These are phyloP conservation scores for Domatiomyces catenatus DNA, from an alignment of 2,329 filamentous ascomycete species.

Conservation along the genomic window DNA sequence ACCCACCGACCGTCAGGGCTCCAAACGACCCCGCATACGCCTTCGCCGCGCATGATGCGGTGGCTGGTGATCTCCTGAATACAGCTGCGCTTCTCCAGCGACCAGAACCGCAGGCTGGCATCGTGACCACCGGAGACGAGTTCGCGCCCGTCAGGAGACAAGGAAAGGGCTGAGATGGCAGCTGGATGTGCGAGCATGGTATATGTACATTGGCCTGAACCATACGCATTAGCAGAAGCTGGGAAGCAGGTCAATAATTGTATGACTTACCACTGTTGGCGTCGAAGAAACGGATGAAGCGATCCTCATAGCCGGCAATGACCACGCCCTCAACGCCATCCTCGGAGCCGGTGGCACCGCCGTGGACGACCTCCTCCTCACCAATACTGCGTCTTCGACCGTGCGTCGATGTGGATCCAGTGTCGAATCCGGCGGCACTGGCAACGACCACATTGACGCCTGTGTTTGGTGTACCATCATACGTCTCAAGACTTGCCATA, in stretches of 20 bases:
- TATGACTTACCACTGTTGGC: slow-evolving; percentile 71
- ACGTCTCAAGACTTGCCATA: slow-evolving; percentile 90
- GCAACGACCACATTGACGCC: slow-evolving; percentile 84
- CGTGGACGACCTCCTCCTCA: slow-evolving; percentile 55
- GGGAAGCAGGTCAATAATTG: not conserved
- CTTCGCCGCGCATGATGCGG: slow-evolving; percentile 87
- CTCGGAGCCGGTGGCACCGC: slow-evolving; percentile 64
- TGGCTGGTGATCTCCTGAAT: slow-evolving; percentile 91
- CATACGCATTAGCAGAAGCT: slow-evolving; percentile 11
- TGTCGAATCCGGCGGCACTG: slow-evolving; percentile 66
- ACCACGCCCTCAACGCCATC: slow-evolving; percentile 82
- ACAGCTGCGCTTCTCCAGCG: slow-evolving; percentile 84
- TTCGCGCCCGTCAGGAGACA: slow-evolving; percentile 86
- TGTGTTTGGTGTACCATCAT: slow-evolving; percentile 68
- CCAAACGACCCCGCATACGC: slow-evolving; percentile 88
- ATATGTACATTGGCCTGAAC: slow-evolving; percentile 89
- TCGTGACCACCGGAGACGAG: slow-evolving; percentile 93
- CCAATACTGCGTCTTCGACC: slow-evolving; percentile 49
- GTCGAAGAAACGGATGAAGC: slow-evolving; percentile 93
- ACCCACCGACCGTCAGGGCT: slow-evolving; percentile 90
- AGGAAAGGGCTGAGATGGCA: slow-evolving; percentile 76
- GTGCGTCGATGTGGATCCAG: slow-evolving; percentile 43
- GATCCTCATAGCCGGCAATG: slow-evolving; percentile 92
- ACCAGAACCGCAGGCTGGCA: slow-evolving; percentile 92
- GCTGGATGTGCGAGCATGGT: slow-evolving; percentile 95